These are phyloP conservation scores for Aspergillus pseudoterreus DNA, from an alignment of 2,329 filamentous ascomycete genomes.

Conservation along the genomic window DNA sequence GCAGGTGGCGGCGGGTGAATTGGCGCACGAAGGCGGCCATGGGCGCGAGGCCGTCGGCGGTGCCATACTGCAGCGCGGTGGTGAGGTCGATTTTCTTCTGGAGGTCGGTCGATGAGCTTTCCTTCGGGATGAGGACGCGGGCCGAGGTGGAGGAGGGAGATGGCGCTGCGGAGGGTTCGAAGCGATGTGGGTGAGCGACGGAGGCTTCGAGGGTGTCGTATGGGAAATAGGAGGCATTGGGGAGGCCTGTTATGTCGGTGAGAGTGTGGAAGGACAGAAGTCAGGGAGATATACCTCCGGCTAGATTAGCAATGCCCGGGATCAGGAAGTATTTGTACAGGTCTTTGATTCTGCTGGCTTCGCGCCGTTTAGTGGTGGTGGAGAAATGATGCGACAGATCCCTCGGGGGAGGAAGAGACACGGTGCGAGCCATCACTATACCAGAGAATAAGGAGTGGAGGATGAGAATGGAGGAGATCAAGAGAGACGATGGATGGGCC, in stretches of 20 bases:
- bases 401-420: slow-evolving; percentile 47
- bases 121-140: slow-evolving; percentile 70
- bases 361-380: slow-evolving; percentile 61
- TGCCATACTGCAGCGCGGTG: slow-evolving; percentile 82
- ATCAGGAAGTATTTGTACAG: slow-evolving; percentile 81
- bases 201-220: slow-evolving; percentile 87
- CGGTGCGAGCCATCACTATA: slow-evolving; percentile 4
- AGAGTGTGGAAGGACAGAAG: background rate
- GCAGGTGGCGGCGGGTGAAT: slow-evolving; percentile 71
- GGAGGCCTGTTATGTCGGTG: slow-evolving; percentile 58
- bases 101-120: slow-evolving; percentile 55
- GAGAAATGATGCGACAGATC: slow-evolving; percentile 81
- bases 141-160: slow-evolving; percentile 36
- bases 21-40: slow-evolving; percentile 73
- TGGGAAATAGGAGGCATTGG: slow-evolving; percentile 77
- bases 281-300: slow-evolving; percentile 47
- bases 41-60: slow-evolving; percentile 75
- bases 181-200: slow-evolving; percentile 70
- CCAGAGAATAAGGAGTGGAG: background rate
- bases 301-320: slow-evolving; percentile 59
- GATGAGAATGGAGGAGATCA: background rate
- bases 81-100: slow-evolving; percentile 72
- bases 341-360: slow-evolving; percentile 66
- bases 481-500: background rate
- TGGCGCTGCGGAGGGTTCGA: slow-evolving; percentile 61